Evolutionary conservation across 2,329 filamentous ascomycete genomes (phyloP), one percentile per base, ranked within the genome.

Genomic region (Diaporthe citri): DNA sequence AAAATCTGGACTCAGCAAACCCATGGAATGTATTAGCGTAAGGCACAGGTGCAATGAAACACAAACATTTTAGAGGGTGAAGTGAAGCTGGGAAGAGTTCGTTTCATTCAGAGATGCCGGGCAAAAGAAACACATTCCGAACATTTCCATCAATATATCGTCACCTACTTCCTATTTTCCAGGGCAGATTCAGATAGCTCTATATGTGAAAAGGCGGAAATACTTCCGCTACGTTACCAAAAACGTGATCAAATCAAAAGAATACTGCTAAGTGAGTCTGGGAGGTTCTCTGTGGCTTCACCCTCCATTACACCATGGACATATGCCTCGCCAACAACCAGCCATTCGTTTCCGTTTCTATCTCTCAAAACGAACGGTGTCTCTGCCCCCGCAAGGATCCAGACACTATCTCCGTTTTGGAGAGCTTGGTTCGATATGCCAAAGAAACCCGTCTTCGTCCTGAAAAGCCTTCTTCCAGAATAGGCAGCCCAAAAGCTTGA

Each of bases 401-500:
- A 64, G 41, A 64, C 20, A 31, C 41, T 28, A 15, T 64, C 60
- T n/a, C 41, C 60, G 4, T n/a, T n/a, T 31, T 48, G 7, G 25
- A 64, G 41, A n/a, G 28, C 60, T 31, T 64, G 60, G 25, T 64
- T 31, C 2, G 60, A 64, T 17, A 64, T 64, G 17, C 60, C 60
- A 46, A 64, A 64, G 25, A 34, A 64, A 3, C 60, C 41, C 9
- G 15, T 48, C 25, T 31, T n/a, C 9, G 41, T 64, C 8, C 60
- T 46, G 20, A 64, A 64, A 4, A 64, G 25, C 4, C 41, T 64
- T 48, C 60, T 64, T 20, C 60, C 60, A 22, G 60, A 64, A 31
- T 48, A 64, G 17, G 60, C 60, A 8, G 41, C 60, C 60, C 60
- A 64, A 9, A 64, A 64, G 28, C 60, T 48, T n/a, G 60, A 64